phyloP scores from a whole-genome alignment of 2,329 filamentous ascomycete genomes.

The Anisogramma anomala region DNA sequence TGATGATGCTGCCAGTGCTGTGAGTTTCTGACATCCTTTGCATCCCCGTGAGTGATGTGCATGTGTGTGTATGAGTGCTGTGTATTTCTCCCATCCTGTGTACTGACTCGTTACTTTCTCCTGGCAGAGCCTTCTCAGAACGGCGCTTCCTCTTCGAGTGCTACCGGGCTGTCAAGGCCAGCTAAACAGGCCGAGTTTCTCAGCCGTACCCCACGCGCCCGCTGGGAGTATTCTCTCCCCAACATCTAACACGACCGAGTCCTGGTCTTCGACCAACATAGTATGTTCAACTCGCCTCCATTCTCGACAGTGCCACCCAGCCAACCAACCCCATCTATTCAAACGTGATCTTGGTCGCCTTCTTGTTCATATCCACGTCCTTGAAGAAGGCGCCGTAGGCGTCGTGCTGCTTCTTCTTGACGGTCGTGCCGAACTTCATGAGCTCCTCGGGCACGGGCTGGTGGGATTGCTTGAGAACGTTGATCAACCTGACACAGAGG shows the following conservation, averaged over 20 bases:
- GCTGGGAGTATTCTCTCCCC: too few relatives aligned
- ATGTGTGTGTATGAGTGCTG: constrained; percentile 1
- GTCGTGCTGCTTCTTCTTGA: constrained; percentile 97
- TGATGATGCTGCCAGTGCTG: constrained; percentile 45
- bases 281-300: too few relatives aligned
- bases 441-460: constrained; percentile 84
- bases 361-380: constrained; percentile 71
- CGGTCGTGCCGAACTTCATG: constrained; percentile 91
- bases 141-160: constrained; percentile 40
- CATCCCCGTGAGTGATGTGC: not conserved
- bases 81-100: constrained; percentile 14
- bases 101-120: constrained; percentile 15
- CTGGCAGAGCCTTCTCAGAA: constrained; percentile 40
- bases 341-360: constrained; percentile 86
- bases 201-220: too few relatives aligned
- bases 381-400: constrained; percentile 95
- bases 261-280: too few relatives aligned
- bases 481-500: constrained; percentile 55
- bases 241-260: too few relatives aligned
- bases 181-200: not conserved
- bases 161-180: constrained; percentile 32
- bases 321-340: constrained; percentile 35
- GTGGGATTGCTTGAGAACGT: constrained; percentile 82
- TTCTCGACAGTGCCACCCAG: not conserved
- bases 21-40: constrained; percentile 34